Conservation (phyloP, 2,329 filamentous ascomycete genomes). For the Claviceps maximensis region DNA sequence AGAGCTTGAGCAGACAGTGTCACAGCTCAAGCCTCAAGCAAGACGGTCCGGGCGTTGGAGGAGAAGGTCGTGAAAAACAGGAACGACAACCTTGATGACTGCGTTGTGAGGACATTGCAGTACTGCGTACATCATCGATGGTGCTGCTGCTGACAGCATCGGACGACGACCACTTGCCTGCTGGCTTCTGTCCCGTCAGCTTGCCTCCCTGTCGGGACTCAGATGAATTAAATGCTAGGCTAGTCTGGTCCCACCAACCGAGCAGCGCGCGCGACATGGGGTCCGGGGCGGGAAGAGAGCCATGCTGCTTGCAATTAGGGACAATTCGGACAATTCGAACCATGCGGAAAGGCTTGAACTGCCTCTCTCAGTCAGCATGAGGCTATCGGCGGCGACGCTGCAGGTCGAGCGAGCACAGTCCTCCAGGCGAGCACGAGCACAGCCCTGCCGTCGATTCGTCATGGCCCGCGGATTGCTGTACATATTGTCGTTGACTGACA, state of each 20-base stretch:
- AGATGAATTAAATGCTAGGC: neutral
- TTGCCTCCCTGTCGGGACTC: neutral
- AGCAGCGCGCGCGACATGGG: neutral
- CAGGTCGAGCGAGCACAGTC: neutral
- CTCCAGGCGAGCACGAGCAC: neutral
- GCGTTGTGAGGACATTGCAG: neutral
- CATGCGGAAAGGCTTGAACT: neutral
- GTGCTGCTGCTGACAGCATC: neutral
- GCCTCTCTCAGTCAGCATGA: neutral
- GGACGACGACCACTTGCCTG: neutral
- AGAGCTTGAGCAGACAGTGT: neutral
- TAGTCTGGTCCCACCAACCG: neutral
- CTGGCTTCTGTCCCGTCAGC: neutral
- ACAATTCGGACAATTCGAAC: too few species aligned
- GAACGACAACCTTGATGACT: neutral
- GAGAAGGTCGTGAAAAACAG: neutral
- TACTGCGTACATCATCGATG: neutral
- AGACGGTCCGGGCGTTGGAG: neutral
- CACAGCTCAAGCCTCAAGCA: neutral
- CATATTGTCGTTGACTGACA: neutral
- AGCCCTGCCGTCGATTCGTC: neutral
- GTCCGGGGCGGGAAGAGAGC: neutral
- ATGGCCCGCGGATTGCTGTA: neutral
- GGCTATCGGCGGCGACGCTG: neutral
- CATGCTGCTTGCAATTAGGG: too few species aligned